Evolutionary conservation across 441 rosid species (phyloP).

Genomic region (Manihot esculenta): DNA sequence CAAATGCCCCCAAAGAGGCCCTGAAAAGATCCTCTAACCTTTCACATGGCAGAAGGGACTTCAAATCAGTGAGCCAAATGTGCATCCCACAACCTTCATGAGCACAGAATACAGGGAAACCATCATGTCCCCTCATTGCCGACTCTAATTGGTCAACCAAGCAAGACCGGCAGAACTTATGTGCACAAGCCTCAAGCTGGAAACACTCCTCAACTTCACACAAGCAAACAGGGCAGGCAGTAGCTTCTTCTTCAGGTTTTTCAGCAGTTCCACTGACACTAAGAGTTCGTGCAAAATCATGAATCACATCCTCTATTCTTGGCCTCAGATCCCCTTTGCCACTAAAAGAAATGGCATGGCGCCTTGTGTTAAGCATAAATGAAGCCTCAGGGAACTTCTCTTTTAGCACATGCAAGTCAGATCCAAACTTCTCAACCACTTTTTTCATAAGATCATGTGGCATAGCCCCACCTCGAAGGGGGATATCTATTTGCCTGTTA

Average conservation of each 20-base stretch:
- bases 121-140: slow-evolving; percentile 58
- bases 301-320: slow-evolving; percentile 24
- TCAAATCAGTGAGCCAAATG: slow-evolving; percentile 60
- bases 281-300: slow-evolving; percentile 16
- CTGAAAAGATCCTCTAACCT: slow-evolving; percentile 79
- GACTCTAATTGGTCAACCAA: slow-evolving; percentile 81
- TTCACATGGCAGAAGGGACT: slow-evolving; percentile 53
- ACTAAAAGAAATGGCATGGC: slow-evolving; percentile 22
- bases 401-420: slow-evolving; percentile 25
- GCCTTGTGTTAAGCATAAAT: slow-evolving; percentile 21
- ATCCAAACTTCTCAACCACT: slow-evolving; percentile 27
- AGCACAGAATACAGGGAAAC: slow-evolving; percentile 70
- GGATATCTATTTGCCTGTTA: slow-evolving; percentile 16
- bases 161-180: slow-evolving; percentile 40
- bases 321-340: slow-evolving; percentile 23
- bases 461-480: slow-evolving; percentile 22
- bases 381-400: slow-evolving; percentile 20
- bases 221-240: slow-evolving; percentile 33
- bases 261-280: not conserved
- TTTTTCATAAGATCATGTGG: slow-evolving; percentile 22
- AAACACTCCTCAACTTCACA: slow-evolving; percentile 35
- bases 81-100: slow-evolving; percentile 46
- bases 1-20: slow-evolving; percentile 65
- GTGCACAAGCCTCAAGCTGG: slow-evolving; percentile 29
- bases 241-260: not conserved